Percentiles rank a stretch among this genome's conserved stretches.
Conservation (phyloP, 805 yeast species). For the Candida vaughaniae region DNA sequence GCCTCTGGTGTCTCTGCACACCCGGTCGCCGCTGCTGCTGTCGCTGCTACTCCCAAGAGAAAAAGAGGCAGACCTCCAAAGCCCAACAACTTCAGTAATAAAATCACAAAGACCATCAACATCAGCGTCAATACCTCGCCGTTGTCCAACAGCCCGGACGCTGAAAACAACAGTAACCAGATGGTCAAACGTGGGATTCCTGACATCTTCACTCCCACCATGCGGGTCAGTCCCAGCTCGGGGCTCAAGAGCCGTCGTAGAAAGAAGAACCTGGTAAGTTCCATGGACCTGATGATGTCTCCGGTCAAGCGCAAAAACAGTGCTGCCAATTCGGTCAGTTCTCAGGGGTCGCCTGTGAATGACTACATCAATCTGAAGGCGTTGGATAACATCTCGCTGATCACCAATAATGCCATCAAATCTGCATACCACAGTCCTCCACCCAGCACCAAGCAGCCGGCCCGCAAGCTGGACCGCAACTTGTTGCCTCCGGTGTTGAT, state of each 20-base stretch:
- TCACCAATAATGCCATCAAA: conserved; percentile 17
- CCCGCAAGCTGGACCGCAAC: conserved; percentile 4
- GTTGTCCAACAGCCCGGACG: conserved; percentile 32
- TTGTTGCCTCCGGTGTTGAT: conserved; percentile 15
- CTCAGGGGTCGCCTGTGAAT: conserved; percentile 7
- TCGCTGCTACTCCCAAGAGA: conserved; percentile 24
- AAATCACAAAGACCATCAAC: conserved; percentile 41
- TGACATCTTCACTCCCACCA: conserved; percentile 42
- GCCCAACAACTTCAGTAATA: conserved; percentile 33
- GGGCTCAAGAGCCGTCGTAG: conserved; percentile 1
- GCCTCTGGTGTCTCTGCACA: not conserved
- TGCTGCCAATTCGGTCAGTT: conserved; percentile 8
- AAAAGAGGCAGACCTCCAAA: conserved; percentile 50
- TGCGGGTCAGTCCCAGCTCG: conserved; percentile 38
- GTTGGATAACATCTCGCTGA: conserved; percentile 32
- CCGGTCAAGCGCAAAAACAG: not conserved
- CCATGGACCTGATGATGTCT: not conserved
- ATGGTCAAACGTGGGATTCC: conserved; percentile 42
- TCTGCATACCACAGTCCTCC: conserved; percentile 12
- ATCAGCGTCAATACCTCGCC: conserved; percentile 42
- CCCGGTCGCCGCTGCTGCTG: conserved; percentile 1
- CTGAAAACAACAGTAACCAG: conserved; percentile 39
- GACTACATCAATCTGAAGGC: conserved; percentile 30
- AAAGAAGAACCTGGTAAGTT: conserved; percentile 5
- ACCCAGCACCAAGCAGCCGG: conserved; percentile 10